A percentile compares a stretch with the other conserved stretches of the same genome.
These are phyloP conservation scores for Aspergillus biplanus DNA, from an alignment of 495 filamentous ascomycete species.

Conservation along the genomic window DNA sequence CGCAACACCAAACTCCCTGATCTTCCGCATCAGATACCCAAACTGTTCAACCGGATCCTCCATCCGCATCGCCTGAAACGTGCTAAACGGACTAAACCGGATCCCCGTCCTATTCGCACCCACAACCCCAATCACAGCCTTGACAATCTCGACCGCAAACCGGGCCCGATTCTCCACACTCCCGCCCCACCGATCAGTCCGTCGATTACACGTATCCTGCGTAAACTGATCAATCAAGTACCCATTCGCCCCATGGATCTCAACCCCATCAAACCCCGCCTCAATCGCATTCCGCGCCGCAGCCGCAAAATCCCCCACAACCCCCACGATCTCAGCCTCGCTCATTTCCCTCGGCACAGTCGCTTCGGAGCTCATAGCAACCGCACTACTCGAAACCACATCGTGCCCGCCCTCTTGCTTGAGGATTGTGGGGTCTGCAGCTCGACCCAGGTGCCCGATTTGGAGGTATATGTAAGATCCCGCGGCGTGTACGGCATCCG, in stretches of 20 bases:
- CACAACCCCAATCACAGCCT: neutral
- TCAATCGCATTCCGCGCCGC: slow-evolving; percentile 64
- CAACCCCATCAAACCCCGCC: slow-evolving; percentile 80
- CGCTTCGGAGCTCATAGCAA: slow-evolving; percentile 22
- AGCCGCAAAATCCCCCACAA: slow-evolving; percentile 54
- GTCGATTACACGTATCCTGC: neutral
- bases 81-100: neutral
- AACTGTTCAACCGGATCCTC: neutral
- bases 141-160: neutral
- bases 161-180: neutral
- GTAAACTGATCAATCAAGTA: slow-evolving; percentile 75
- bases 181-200: neutral
- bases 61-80: neutral
- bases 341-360: slow-evolving; percentile 52
- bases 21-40: neutral
- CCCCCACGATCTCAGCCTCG: slow-evolving; percentile 57
- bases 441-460: slow-evolving; percentile 68
- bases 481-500: slow-evolving; percentile 64
- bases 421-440: slow-evolving; percentile 45
- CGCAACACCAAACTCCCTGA: neutral
- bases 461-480: slow-evolving; percentile 65
- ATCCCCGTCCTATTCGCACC: neutral
- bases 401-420: slow-evolving; percentile 26
- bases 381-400: slow-evolving; percentile 40
- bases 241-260: slow-evolving; percentile 74